Evolutionary conservation across 2,329 filamentous ascomycete species (phyloP), one percentile per base, ranked within the genome.

Genomic region (Xylaria sp.): DNA sequence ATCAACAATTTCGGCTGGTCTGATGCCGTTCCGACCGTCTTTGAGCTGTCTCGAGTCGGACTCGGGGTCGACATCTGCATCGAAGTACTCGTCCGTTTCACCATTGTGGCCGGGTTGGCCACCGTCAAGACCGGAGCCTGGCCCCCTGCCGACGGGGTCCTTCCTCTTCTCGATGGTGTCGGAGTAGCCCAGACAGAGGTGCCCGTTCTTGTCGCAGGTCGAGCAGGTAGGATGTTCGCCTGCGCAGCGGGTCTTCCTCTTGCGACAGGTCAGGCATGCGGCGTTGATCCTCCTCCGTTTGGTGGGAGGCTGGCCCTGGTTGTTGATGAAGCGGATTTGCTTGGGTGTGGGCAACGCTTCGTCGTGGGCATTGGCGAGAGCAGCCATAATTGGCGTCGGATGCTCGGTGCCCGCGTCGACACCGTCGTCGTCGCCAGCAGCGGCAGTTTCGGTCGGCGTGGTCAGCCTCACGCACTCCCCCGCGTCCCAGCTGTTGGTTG

Each of bases 261-360:
- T 90, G 71, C 90, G 88, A 78, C 90, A 92, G 43, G 89, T 91
- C 72, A 87, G 79, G 76, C 89, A 91, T 87, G 91, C 91, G 72
- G 91, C 89, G 78, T 89, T 92, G 72, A 94, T 91, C 71, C 91
- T 84, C 73, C 91, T 85, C 70, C 91, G 83, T 78, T 94, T 94
- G 25, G 89, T 89, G 65, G 91, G 90, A 51, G 91, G 91, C 68
- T 92, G 89, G 65, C 91, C 91, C 78, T 93, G 90, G 72, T 89
- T 92, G 67, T 92, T 91, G 70, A 94, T 91, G 75, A 94, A 94
- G 70, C 91, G 89, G 69, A 92, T 91, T 74, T 85, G 83, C 75
- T 85, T 87, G 60, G 79, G 83, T 47, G 79, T 76, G 61, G 81
- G 78, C 65, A 78, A 72, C 70, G 73, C 69, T 69, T 74, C 72